Base-by-base conservation (phyloP, 805 yeast genomes). In the Candida tibetensis region DNA sequence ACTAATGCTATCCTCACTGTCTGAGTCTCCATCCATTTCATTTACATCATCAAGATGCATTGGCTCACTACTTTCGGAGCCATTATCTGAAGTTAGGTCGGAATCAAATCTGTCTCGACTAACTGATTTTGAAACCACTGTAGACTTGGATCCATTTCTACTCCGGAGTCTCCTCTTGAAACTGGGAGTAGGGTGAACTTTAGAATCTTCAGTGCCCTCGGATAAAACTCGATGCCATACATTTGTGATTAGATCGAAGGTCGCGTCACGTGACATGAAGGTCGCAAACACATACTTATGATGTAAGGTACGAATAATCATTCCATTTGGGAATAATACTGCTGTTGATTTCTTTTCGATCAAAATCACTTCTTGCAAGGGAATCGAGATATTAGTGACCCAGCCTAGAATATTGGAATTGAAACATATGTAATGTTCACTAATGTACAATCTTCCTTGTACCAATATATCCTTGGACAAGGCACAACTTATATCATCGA, bases 401-500 rank as follows among this genome's bases (percentile, higher is more conserved):
- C 96, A 90, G 1, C 96, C 96, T 31, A 91, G 64, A 28, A 93
- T 69, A 48, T 83, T 84, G 5, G 96, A 84, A 55, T 88, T 82
- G 71, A 93, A 93, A 55, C 96, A 87, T 3, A 91, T 55, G 52
- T 82, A 79, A 36, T 76, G 74, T 46, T 86, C 90, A 14, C 95
- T 77, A 6, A 93, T 72, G 55, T 86, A 93, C 18, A 93, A 51
- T 35, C 95, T 70, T 3, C 99, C 99, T 54, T 93, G 97, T 7
- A 88, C 64, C 22, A 91, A 67, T 34, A 89, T 86, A 46, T 91
- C 98, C 44, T 88, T 71, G 46, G 90, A 83, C 38, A 91, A 64
- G 0, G 97, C 96, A 68, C 98, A 93, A 18, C 87, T 78, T 52
- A 84, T 90, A 51, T 89, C 97, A 52, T 88, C 96, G 25, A 91